Evolutionary conservation across 78 protist genomes (phyloP), one percentile per base, ranked within the genome.

Genomic region (Pigoraptor vietnamica): DNA sequence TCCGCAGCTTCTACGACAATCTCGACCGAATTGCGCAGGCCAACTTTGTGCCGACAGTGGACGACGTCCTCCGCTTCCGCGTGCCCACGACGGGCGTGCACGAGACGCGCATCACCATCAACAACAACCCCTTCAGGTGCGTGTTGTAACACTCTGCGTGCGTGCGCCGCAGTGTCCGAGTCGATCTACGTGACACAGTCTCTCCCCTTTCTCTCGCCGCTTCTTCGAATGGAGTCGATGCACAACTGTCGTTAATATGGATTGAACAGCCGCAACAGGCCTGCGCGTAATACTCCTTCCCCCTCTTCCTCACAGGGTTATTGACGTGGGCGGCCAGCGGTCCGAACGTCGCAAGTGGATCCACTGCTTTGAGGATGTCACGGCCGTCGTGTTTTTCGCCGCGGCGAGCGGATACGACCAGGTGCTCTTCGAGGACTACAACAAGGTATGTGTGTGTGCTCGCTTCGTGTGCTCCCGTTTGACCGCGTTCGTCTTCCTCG

Each of bases 281-380:
- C n/a, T n/a, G n/a, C n/a, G n/a, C n/a, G 83, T 81, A 81, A 81
- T 25, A 81, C 83, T 24, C n/a, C n/a, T n/a, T n/a, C n/a, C n/a
- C 37, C 37, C 88, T 10, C 67, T 23, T 2, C 38, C 32, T 2
- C 55, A 14, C 82, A 97, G 97, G 81, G 90, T 98, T 94, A 91
- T 95, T 24, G 99, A 98, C 86, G 98, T 98, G 14, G 99, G 98
- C 55, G 99, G 99, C 32, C 99, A 98, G 91, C 94, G 98, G 35
- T 92, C 92, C 56, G 98, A 98, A 93, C 92, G 99, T 34, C 40
- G 88, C 56, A 98, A 97, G 94, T 98, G 99, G 99, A 97, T 98
- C 93, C 98, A 98, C 90, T 96, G 98, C 83, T 98, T 98, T 94
- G 97, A 95, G 81, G 93, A 94, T 39, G 99, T 98, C 25, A 96